These are phyloP conservation scores for Phytophthora uliginosa DNA, from an alignment of 352 stramenopile genomes.

Conservation along the genomic window DNA sequence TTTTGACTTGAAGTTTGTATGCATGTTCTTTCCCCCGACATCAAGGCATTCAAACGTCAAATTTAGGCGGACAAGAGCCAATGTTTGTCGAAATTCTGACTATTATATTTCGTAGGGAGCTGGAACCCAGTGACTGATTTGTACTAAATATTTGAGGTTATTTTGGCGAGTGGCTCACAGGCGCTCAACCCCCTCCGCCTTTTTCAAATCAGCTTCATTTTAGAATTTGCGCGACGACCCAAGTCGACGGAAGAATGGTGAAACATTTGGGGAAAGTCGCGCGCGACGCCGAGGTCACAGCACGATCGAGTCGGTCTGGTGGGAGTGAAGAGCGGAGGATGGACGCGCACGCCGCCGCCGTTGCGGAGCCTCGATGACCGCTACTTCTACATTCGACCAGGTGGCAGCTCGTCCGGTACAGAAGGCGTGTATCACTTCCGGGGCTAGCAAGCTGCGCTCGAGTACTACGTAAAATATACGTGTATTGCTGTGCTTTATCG, in stretches of 20 bases:
- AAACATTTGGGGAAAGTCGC: background rate
- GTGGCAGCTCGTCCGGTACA: background rate
- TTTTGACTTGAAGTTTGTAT: too few relatives aligned
- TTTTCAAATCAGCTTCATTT: background rate
- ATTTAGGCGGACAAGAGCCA: too few relatives aligned
- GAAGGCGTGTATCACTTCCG: conserved; percentile 8
- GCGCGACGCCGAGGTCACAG: conserved; percentile 5
- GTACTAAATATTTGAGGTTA: background rate
- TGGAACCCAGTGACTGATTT: background rate
- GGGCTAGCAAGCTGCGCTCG: conserved; percentile 6
- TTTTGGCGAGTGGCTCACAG: background rate
- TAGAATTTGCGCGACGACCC: background rate
- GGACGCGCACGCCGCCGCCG: conserved; percentile 1
- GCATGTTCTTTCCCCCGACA: too few relatives aligned
- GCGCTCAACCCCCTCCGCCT: background rate
- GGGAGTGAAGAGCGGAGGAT: conserved; percentile 2
- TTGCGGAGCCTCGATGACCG: conserved; percentile 5
- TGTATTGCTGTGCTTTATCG: background rate
- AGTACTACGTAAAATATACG: conserved; percentile 11
- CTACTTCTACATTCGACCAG: conserved; percentile 11
- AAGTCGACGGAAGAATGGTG: background rate
- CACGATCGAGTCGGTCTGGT: conserved; percentile 5
- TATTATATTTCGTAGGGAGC: too few relatives aligned
- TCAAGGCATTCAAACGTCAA: too few relatives aligned
- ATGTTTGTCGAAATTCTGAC: too few relatives aligned